Percentiles rank a stretch among this genome's conserved stretches.
phyloP scores from a whole-genome alignment of 306 rosid species.

The Styphnolobium japonicum region DNA sequence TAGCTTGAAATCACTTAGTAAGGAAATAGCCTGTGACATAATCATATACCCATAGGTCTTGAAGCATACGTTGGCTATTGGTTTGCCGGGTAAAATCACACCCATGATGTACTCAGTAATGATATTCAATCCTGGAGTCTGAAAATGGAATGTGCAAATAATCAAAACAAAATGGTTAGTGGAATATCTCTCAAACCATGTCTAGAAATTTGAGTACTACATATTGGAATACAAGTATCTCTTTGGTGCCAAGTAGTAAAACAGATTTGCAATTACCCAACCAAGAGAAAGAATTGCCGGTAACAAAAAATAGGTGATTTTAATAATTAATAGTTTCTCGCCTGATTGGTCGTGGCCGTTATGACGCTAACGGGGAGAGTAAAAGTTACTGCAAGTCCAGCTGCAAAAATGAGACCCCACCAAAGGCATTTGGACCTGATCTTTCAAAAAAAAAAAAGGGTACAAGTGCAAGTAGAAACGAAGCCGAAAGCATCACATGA shows the following conservation, averaged over 20 bases:
- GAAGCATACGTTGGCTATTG: slow-evolving; percentile 75
- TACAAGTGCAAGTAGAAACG: slow-evolving; percentile 41
- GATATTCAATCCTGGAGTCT: slow-evolving; percentile 66
- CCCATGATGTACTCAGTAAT: slow-evolving; percentile 71
- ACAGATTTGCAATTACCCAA: background rate
- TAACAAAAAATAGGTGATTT: no score
- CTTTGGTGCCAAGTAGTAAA: no score
- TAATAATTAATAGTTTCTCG: background rate
- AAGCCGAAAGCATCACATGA: slow-evolving; percentile 33
- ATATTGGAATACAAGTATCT: background rate
- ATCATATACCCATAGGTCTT: slow-evolving; percentile 72
- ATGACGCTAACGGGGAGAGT: slow-evolving; percentile 66
- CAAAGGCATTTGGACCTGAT: slow-evolving; percentile 66
- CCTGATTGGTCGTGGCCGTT: slow-evolving; percentile 66
- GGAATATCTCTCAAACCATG: background rate
- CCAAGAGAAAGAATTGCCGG: no score
- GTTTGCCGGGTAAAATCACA: slow-evolving; percentile 59
- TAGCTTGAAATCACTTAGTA: slow-evolving; percentile 63
- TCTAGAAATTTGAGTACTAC: background rate
- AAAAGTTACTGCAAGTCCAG: slow-evolving; percentile 34
- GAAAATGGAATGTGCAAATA: background rate
- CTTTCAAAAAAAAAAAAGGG: slow-evolving; percentile 42
- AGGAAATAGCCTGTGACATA: slow-evolving; percentile 68
- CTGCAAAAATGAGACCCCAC: slow-evolving; percentile 74
- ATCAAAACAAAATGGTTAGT: background rate